Base-by-base conservation (phyloP, 164 flowering plant species). In the grape (Vitis vinifera) region DNA sequence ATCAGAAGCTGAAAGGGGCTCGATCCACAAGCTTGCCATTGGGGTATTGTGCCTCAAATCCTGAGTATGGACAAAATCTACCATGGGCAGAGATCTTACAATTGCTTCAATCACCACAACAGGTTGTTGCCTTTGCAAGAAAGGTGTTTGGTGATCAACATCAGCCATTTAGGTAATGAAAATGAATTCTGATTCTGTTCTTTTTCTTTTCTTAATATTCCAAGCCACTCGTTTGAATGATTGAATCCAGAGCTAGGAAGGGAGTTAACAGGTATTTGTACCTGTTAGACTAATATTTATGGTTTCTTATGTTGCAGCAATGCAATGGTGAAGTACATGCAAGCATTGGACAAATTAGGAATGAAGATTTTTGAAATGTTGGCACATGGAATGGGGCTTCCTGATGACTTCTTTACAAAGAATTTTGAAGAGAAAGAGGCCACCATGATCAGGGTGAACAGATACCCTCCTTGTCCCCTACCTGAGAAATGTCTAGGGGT, bases 21-120 rank as follows among this genome's bases (percentile, higher is more conserved):
- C 73, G 83, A 19, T 73, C 75, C 8, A 51, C 44, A 11, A 19
- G 29, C 56, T 64, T 80, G 65, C 79, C 83, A 9, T 59, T 80
- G 63, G 83, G 83, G 2, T 75, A 80, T 64, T 62, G 62, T 61
- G 77, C 81, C 19, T 72, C 69, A 19, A 80, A 78, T 63, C 76
- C 74, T 23, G 76, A 72, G 59, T 77, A 80, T 67, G 83, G 80
- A n/a, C 59, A 59, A 3, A 77, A 77, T 23, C 69, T 80, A 47
- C 83, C 82, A 16, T 77, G 83, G 80, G 80, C 77, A 2, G 80
- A 80, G 73, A 80, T 75, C 67, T 19, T 80, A 2, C 79, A 80
- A 51, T 17, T 80, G 30, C 78, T 77, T 75, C 83, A 80, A 23
- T 77, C 83, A 1, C 79, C 79, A 1, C 73, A 69, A 52, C 79